Evolutionary conservation across 495 filamentous ascomycete genomes (phyloP).

Genomic region (Aspergillus panamensis): DNA sequence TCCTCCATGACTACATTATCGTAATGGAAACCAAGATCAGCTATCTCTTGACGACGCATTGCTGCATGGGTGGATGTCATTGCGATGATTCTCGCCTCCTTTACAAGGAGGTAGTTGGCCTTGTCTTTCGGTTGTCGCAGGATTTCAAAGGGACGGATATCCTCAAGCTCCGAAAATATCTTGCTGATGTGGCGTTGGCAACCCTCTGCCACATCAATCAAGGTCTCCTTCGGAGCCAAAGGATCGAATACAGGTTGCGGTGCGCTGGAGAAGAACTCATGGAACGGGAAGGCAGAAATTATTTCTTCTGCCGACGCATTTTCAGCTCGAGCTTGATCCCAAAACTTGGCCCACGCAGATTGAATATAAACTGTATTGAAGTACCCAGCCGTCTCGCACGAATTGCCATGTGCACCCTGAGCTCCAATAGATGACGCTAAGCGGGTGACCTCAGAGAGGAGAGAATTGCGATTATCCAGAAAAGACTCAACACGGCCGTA

Average conservation of each 20-base stretch:
- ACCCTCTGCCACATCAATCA: conserved; percentile 74
- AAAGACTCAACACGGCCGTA: conserved; percentile 93
- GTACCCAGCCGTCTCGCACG: conserved; percentile 94
- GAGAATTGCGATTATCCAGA: conserved; percentile 77
- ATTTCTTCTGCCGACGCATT: conserved; percentile 58
- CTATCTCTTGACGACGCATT: conserved; percentile 93
- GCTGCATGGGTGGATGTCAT: conserved; percentile 99
- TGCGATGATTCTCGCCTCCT: conserved; percentile 91
- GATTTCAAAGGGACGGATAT: conserved; percentile 94
- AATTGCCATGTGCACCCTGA: conserved; percentile 86
- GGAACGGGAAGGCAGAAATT: conserved; percentile 80
- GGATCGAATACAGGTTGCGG: conserved; percentile 79
- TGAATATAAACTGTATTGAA: conserved; percentile 90
- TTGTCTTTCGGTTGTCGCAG: conserved; percentile 82
- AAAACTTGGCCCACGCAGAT: conserved; percentile 85
- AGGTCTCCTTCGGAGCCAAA: conserved; percentile 57
- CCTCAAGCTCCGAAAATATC: conserved; percentile 89
- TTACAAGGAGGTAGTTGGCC: conserved; percentile 91
- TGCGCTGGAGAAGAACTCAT: conserved; percentile 81
- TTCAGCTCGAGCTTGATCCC: conserved; percentile 52
- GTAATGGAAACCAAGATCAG: conserved; percentile 88
- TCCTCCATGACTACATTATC: conserved; percentile 99
- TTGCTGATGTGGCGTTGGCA: conserved; percentile 89
- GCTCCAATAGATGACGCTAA: conserved; percentile 79
- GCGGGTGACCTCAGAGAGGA: conserved; percentile 80